Conservation (phyloP, 148 eudicot genomes). For the Cornus controversa region DNA sequence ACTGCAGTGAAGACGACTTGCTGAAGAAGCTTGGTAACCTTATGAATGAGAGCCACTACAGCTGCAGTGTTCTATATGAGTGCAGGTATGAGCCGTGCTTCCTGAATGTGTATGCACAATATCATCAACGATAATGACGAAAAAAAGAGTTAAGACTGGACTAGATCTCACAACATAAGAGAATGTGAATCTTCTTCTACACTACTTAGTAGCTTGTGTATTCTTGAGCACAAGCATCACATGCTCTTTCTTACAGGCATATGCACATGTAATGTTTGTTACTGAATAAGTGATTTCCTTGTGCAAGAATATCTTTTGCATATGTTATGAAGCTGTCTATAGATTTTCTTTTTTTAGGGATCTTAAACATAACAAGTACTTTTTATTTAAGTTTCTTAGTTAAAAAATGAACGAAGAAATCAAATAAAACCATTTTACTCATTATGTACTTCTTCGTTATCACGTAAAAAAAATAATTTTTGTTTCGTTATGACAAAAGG, state of each 20-base stretch:
- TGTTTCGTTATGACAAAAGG: too few species aligned
- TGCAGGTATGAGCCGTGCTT: slow-evolving; percentile 65
- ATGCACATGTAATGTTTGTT: too few species aligned
- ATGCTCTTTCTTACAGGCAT: background rate
- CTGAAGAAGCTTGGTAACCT: slow-evolving; percentile 93
- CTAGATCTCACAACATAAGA: background rate
- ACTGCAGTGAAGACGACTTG: slow-evolving; percentile 87
- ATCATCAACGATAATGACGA: background rate
- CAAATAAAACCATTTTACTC: background rate
- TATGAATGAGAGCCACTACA: slow-evolving; percentile 91
- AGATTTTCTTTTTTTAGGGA: too few species aligned
- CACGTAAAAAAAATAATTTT: background rate
- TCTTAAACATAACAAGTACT: background rate
- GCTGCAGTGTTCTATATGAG: slow-evolving; percentile 92
- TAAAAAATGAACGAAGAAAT: background rate
- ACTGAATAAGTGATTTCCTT: background rate
- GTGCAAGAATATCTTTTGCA: background rate
- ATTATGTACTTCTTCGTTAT: background rate
- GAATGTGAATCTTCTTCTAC: background rate
- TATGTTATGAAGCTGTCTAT: background rate
- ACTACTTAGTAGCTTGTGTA: background rate
- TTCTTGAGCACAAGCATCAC: background rate
- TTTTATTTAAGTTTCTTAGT: background rate
- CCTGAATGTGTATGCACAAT: background rate
- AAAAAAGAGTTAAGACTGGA: background rate